These are phyloP conservation scores for Naumovozyma castellii DNA, from an alignment of 805 yeast species.

Conservation along the genomic window DNA sequence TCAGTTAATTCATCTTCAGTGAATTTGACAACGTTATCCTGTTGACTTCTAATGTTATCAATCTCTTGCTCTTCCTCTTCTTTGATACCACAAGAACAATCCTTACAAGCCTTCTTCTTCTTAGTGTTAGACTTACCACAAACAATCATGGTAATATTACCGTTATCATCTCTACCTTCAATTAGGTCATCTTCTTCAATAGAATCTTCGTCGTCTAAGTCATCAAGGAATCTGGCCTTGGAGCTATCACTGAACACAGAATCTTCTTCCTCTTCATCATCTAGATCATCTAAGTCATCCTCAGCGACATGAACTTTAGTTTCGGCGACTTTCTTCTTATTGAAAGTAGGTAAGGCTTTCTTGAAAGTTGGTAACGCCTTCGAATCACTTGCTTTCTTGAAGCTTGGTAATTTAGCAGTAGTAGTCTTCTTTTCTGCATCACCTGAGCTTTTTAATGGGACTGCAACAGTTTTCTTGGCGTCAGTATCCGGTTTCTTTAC, in stretches of 20 bases:
- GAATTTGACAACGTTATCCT: slow-evolving; percentile 36
- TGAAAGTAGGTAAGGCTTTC: background rate
- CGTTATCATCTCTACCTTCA: slow-evolving; percentile 21
- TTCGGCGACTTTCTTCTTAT: slow-evolving; percentile 5
- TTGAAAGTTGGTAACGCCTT: slow-evolving; percentile 25
- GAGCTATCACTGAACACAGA: slow-evolving; percentile 34
- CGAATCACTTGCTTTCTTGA: slow-evolving; percentile 13
- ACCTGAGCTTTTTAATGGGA: slow-evolving; percentile 21
- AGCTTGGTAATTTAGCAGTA: slow-evolving; percentile 14
- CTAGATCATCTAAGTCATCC: slow-evolving; percentile 30
- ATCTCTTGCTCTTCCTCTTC: slow-evolving; percentile 68
- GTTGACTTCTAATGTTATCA: slow-evolving; percentile 20
- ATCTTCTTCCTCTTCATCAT: slow-evolving; percentile 32
- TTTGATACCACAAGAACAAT: slow-evolving; percentile 93
- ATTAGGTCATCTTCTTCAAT: slow-evolving; percentile 52
- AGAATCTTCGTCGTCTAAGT: slow-evolving; percentile 38
- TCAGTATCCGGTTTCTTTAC: slow-evolving; percentile 38
- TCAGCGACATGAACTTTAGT: slow-evolving; percentile 20
- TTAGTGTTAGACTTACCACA: slow-evolving; percentile 26
- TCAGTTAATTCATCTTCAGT: slow-evolving; percentile 66
- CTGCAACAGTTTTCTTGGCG: slow-evolving; percentile 12
- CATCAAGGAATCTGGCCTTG: slow-evolving; percentile 47
- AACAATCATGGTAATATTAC: slow-evolving; percentile 19
- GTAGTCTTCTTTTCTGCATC: slow-evolving; percentile 8
- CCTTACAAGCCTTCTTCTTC: slow-evolving; percentile 85